phyloP scores from a whole-genome alignment of 2,329 filamentous ascomycete species.

The Teratosphaeria pseudoeucalypti region DNA sequence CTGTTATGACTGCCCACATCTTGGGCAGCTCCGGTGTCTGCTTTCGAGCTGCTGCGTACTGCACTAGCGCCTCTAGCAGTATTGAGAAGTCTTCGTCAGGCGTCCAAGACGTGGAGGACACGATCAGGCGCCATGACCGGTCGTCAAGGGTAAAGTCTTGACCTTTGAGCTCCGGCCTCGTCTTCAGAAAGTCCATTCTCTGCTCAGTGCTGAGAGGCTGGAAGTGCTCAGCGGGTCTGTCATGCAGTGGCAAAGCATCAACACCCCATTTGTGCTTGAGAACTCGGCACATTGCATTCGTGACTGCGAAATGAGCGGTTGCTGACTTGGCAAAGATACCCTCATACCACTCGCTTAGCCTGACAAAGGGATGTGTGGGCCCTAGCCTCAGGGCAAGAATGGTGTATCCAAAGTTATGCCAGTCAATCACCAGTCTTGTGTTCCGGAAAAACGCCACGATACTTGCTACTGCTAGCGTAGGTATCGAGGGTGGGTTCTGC shows the following conservation, averaged over 20 bases:
- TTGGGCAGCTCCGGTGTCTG: constrained; percentile 44
- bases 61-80: constrained; percentile 74
- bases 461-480: constrained; percentile 68
- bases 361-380: constrained; percentile 61
- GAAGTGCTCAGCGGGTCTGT: constrained; percentile 76
- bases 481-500: constrained; percentile 89
- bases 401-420: constrained; percentile 98
- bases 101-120: constrained; percentile 96
- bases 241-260: constrained; percentile 59
- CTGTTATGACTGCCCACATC: constrained; percentile 85
- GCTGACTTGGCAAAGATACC: constrained; percentile 57
- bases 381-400: constrained; percentile 66
- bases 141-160: constrained; percentile 40
- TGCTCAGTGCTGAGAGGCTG: constrained; percentile 49
- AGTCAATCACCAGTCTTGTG: constrained; percentile 80
- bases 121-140: constrained; percentile 54
- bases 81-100: constrained; percentile 90
- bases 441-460: constrained; percentile 65
- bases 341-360: constrained; percentile 69
- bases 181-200: constrained; percentile 51
- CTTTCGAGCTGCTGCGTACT: constrained; percentile 46
- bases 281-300: constrained; percentile 72
- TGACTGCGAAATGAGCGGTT: constrained; percentile 73
- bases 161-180: constrained; percentile 53
- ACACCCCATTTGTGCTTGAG: constrained; percentile 59